These are phyloP conservation scores for Pneumocystis oryctolagi DNA, from an alignment of 1,139 yeast genomes.

Conservation along the genomic window DNA sequence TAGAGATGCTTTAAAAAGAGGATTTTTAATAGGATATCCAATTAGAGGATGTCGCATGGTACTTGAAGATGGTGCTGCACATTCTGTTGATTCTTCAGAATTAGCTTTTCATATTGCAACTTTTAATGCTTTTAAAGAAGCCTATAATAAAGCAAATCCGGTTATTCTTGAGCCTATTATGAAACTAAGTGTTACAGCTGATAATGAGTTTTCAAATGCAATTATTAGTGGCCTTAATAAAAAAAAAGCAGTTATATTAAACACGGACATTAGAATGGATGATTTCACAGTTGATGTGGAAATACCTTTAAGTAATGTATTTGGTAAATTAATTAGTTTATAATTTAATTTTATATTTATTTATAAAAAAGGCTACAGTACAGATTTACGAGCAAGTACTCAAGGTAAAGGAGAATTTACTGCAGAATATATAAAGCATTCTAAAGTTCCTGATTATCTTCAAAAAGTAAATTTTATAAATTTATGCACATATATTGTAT, in stretches of 20 bases:
- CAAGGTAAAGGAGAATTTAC: conserved; percentile 99
- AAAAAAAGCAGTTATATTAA: conserved; percentile 80
- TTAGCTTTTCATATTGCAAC: conserved; percentile 90
- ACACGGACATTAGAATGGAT: conserved; percentile 85
- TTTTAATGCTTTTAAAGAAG: conserved; percentile 79
- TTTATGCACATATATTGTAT: neutral
- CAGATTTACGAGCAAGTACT: conserved; percentile 86
- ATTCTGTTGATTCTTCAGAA: conserved; percentile 93
- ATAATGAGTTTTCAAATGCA: conserved; percentile 88
- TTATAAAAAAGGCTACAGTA: conserved; percentile 89
- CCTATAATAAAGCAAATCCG: conserved; percentile 71
- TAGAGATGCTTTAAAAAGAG: conserved; percentile 88
- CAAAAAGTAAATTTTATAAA: conserved; percentile 37
- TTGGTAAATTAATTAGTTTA: neutral
- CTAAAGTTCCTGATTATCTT: conserved; percentile 80
- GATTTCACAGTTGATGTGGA: conserved; percentile 90
- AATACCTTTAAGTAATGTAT: conserved; percentile 46
- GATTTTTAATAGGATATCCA: conserved; percentile 89
- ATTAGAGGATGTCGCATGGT: conserved; percentile 89
- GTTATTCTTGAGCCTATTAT: conserved; percentile 90
- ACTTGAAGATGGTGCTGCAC: conserved; percentile 93
- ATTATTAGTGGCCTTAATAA: conserved; percentile 86
- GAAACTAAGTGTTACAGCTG: conserved; percentile 86
- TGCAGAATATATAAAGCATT: conserved; percentile 81
- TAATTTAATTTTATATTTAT: conserved; percentile 19